Conservation (phyloP, 202 grass and related monocot genomes). For the Hordeum pubiflorum region DNA sequence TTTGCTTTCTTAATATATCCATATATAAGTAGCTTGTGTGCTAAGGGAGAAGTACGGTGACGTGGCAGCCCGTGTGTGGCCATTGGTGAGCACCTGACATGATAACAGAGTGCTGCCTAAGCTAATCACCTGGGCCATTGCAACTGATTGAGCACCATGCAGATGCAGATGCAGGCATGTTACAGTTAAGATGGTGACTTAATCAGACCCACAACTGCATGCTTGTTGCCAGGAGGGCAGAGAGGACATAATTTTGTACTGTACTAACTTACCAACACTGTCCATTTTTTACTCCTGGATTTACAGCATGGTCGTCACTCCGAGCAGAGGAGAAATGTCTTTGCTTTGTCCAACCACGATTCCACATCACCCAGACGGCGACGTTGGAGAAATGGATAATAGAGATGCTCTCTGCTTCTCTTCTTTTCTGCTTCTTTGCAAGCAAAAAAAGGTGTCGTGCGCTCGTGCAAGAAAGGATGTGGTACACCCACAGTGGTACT, state of each 20-base stretch:
- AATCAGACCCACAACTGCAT: not conserved
- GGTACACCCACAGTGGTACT: not conserved
- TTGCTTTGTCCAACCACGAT: too few relatives aligned
- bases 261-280: not conserved
- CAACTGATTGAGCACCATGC: not conserved
- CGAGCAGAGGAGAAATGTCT: not conserved
- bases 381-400: not conserved
- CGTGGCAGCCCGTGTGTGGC: not conserved
- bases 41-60: constrained; percentile 35
- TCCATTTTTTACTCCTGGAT: not conserved
- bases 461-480: constrained; percentile 27
- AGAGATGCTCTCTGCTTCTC: not conserved
- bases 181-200: not conserved
- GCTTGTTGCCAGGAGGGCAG: not conserved
- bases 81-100: constrained; percentile 35
- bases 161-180: too few relatives aligned
- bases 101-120: constrained; percentile 20
- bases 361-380: not conserved
- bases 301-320: not conserved
- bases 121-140: constrained; percentile 28
- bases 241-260: not conserved
- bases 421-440: not conserved
- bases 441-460: not conserved
- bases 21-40: constrained; percentile 4
- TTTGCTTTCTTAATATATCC: not conserved